Conservation (phyloP, 371 early-diverging fungal species). For the Mucor piriformis region DNA sequence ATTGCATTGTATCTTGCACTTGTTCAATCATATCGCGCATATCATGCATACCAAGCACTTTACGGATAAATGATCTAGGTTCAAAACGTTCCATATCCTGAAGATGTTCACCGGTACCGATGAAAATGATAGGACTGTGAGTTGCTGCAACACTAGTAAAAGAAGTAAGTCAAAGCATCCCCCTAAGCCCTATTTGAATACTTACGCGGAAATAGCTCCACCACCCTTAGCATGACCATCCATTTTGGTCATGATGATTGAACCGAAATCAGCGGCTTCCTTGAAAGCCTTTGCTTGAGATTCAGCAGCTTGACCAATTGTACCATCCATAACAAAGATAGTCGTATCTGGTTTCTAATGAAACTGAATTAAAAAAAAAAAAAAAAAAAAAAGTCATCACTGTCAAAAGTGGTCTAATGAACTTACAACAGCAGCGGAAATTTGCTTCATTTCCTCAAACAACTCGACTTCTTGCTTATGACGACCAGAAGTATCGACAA, state of each 20-base stretch:
- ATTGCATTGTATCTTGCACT: conserved; percentile 83
- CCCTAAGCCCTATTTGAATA: too few relatives aligned
- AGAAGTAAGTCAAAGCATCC: too few relatives aligned
- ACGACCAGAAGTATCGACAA: conserved; percentile 99
- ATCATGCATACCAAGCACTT: conserved; percentile 98
- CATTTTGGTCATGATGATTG: conserved; percentile 99
- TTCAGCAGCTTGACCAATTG: conserved; percentile 99
- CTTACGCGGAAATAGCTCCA: conserved; percentile 98
- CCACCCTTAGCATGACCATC: conserved; percentile 99
- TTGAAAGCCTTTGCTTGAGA: conserved; percentile 96
- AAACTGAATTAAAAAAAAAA: background rate
- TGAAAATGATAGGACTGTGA: conserved; percentile 96
- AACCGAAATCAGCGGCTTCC: conserved; percentile 96
- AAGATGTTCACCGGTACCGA: conserved; percentile 99
- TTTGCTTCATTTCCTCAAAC: conserved; percentile 99
- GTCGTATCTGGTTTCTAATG: conserved; percentile 86
- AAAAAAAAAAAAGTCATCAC: too few relatives aligned
- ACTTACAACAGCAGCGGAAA: conserved; percentile 80
- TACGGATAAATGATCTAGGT: conserved; percentile 93
- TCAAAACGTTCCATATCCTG: conserved; percentile 96
- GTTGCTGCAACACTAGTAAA: conserved; percentile 92
- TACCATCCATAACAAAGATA: conserved; percentile 99
- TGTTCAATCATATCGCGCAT: conserved; percentile 93
- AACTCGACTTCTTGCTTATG: conserved; percentile 98
- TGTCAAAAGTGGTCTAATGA: too few relatives aligned